Evolutionary conservation across 371 early-diverging fungal genomes (phyloP), one percentile per base, ranked within the genome.

Genomic region (Ordospora pajunii): DNA sequence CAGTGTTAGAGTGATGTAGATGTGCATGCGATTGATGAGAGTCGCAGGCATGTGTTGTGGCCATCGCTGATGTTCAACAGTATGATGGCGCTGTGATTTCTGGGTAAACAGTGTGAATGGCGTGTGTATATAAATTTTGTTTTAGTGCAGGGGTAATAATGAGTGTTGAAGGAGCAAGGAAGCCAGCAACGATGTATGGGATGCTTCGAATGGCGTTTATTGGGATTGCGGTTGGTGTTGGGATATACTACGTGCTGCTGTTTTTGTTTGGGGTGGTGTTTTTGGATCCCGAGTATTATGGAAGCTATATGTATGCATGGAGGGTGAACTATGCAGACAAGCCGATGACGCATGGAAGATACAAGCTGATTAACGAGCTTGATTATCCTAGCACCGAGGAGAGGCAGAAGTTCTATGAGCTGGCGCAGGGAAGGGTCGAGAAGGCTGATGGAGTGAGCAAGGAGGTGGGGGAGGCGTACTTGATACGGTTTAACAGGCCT

Each of bases 241-340:
- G 14, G 27, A 40, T 37, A 40, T 58, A 58, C 58, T 58, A 58
- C 40, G 58, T 37, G 25, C 58, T 58, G 11, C 58, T 58, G 25
- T 58, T 58, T 58, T 37, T 58, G 37, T 58, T 58, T 58, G 58
- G 58, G 14, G 40, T 58, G 37, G 40, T n/a, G 58, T 66, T 42
- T 44, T 66, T 50, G 27, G 37, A 66, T 32, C 49, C 46, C 0
- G n/a, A 66, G 37, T 66, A 66, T 19, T 66, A 66, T 14, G 67
- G 49, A 25, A 66, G 50, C 46, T 66, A 66, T 21, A 42, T 66
- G 42, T 66, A 66, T 45, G 53, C 50, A 14, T 74, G 67, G 67
- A 74, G 75, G 23, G 58, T 40, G 50, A 74, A 74, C 48, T 51
- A 45, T 42, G 75, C 54, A 67, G 75, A 74, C 51, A 37, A 58